Evolutionary conservation across 106 monocot species (phyloP).

Genomic region (Dendrobium catenatum): DNA sequence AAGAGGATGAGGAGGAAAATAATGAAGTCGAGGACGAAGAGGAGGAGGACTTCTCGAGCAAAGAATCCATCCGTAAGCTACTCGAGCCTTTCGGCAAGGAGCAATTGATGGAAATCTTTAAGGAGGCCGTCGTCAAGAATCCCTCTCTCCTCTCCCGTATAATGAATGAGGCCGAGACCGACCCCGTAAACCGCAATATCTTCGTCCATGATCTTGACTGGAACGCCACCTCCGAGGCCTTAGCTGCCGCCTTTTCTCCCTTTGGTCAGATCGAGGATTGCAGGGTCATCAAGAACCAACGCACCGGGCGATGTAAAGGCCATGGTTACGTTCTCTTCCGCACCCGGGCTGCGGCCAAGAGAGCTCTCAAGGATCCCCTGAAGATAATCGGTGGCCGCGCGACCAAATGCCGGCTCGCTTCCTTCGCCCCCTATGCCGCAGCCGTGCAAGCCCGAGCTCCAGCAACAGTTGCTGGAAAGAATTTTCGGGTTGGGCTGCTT

Average conservation of each 20-base stretch:
- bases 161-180: neutral
- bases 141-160: conserved; percentile 8
- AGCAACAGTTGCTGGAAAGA: too few relatives aligned
- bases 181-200: conserved; percentile 26
- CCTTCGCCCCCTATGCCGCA: conserved; percentile 8
- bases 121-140: conserved; percentile 13
- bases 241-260: conserved; percentile 11
- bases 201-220: conserved; percentile 31
- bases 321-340: conserved; percentile 55
- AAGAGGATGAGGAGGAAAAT: conserved; percentile 1
- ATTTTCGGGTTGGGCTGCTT: conserved; percentile 12
- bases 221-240: conserved; percentile 22
- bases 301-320: conserved; percentile 31
- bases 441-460: too few relatives aligned
- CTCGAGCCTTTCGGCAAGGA: conserved; percentile 26
- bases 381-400: conserved; percentile 21
- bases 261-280: conserved; percentile 28
- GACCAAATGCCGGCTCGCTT: conserved; percentile 39
- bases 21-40: conserved; percentile 13
- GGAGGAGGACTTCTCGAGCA: conserved; percentile 6
- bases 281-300: conserved; percentile 26
- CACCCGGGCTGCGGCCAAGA: conserved; percentile 23
- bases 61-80: conserved; percentile 16
- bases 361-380: conserved; percentile 32
- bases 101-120: conserved; percentile 22